Evolutionary conservation across 495 filamentous ascomycete species (phyloP).

Genomic region (Xylaria nigripes): DNA sequence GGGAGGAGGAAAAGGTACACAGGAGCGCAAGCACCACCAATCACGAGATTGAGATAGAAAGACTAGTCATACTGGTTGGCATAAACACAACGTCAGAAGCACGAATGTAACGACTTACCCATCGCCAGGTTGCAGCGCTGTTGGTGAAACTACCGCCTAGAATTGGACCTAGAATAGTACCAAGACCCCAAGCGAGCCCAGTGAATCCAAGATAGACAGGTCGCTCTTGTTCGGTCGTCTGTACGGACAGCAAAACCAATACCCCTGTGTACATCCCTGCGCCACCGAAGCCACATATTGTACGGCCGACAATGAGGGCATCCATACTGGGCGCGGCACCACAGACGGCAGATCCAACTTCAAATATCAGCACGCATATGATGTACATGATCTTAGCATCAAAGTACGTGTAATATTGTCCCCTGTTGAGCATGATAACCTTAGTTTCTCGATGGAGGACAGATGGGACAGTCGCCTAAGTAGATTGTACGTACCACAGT

Average conservation of each 20-base stretch:
- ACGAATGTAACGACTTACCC: too few relatives aligned
- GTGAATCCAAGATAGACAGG: constrained; percentile 31
- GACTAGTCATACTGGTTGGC: too few relatives aligned
- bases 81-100: too few relatives aligned
- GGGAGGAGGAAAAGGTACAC: constrained; percentile 48
- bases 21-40: constrained; percentile 44
- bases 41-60: constrained; percentile 37
- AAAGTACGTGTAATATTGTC: too few relatives aligned
- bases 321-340: constrained; percentile 39
- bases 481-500: too few relatives aligned
- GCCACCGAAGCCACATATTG: constrained; percentile 35
- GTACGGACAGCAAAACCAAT: neutral
- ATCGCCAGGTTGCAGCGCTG: constrained; percentile 39
- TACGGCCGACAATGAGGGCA: constrained; percentile 47
- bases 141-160: constrained; percentile 53
- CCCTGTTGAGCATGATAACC: too few relatives aligned
- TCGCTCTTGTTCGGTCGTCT: constrained; percentile 28
- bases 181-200: constrained; percentile 38
- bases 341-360: too few relatives aligned
- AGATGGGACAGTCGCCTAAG: too few relatives aligned
- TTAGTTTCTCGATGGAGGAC: too few relatives aligned
- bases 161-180: constrained; percentile 46
- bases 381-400: too few relatives aligned
- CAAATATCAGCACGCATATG: too few relatives aligned
- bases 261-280: constrained; percentile 41